These are phyloP conservation scores for Stagonosporopsis vannaccii DNA, from an alignment of 2,329 filamentous ascomycete genomes.

Conservation along the genomic window DNA sequence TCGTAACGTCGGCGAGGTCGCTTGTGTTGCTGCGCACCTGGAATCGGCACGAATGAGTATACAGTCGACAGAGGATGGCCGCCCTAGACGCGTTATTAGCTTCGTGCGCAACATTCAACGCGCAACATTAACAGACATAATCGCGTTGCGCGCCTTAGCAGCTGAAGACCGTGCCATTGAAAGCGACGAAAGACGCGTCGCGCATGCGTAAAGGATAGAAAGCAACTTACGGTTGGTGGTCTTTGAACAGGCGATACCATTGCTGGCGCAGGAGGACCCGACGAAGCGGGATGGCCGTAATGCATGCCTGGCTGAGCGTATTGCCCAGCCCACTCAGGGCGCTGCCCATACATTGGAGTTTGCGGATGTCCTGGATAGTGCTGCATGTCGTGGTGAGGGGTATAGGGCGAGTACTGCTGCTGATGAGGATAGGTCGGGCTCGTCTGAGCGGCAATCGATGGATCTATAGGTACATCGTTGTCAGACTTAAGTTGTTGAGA, in stretches of 20 bases:
- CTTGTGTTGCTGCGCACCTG: constrained; percentile 96
- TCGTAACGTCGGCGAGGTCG: constrained; percentile 91
- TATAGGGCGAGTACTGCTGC: constrained; percentile 85
- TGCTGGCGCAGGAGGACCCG: constrained; percentile 63
- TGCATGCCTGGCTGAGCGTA: constrained; percentile 60
- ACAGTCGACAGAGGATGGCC: constrained; percentile 73
- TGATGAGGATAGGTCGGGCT: constrained; percentile 89
- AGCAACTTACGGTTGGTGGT: constrained; percentile 67
- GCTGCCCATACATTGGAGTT: constrained; percentile 68
- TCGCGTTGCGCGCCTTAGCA: background rate
- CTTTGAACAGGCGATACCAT: constrained; percentile 67
- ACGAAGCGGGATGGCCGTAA: constrained; percentile 64
- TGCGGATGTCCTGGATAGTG: constrained; percentile 70
- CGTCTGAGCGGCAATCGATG: constrained; percentile 89
- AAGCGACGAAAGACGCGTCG: background rate
- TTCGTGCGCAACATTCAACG: background rate
- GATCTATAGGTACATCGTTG: constrained; percentile 98
- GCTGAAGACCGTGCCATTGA: background rate
- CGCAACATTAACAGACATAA: background rate
- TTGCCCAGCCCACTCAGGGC: constrained; percentile 74
- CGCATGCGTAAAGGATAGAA: background rate
- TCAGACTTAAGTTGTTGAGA: constrained; percentile 81
- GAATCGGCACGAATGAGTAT: constrained; percentile 97
- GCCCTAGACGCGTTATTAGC: constrained; percentile 46
- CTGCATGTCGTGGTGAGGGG: constrained; percentile 83